Conservation (phyloP, 1,139 yeast species). For the Zygoascus meyerae region DNA sequence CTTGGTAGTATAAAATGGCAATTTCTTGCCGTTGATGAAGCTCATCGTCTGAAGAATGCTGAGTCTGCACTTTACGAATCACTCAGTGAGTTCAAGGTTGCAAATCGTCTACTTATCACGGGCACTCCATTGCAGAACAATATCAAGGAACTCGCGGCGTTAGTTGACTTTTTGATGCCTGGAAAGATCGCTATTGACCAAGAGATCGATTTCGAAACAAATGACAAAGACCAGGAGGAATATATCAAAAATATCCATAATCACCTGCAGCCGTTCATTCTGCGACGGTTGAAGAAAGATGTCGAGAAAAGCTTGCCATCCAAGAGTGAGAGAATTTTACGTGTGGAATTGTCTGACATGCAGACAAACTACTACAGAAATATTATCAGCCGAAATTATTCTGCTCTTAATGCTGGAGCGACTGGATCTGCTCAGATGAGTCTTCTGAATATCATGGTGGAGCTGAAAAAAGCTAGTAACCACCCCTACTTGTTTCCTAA, state of each 20-base stretch:
- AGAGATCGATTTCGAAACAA: constrained; percentile 90
- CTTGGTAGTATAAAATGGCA: constrained; percentile 90
- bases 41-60: constrained; percentile 91
- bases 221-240: constrained; percentile 77
- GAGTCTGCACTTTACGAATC: constrained; percentile 92
- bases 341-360: constrained; percentile 91
- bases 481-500: constrained; percentile 94
- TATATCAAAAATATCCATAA: constrained; percentile 81
- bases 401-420: constrained; percentile 83
- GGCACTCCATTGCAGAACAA: constrained; percentile 98
- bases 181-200: constrained; percentile 85
- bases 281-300: constrained; percentile 91
- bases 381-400: constrained; percentile 82
- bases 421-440: constrained; percentile 75
- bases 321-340: constrained; percentile 85
- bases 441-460: constrained; percentile 86
- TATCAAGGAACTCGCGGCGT: constrained; percentile 89
- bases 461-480: constrained; percentile 91
- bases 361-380: constrained; percentile 95
- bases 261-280: constrained; percentile 82
- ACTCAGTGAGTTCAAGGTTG: constrained; percentile 70
- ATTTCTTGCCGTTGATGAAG: constrained; percentile 96
- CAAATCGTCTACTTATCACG: constrained; percentile 83
- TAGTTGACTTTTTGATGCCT: constrained; percentile 93
- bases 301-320: constrained; percentile 95